phyloP scores from a whole-genome alignment of 2,329 filamentous ascomycete genomes.

The Colletotrichum spinosum region DNA sequence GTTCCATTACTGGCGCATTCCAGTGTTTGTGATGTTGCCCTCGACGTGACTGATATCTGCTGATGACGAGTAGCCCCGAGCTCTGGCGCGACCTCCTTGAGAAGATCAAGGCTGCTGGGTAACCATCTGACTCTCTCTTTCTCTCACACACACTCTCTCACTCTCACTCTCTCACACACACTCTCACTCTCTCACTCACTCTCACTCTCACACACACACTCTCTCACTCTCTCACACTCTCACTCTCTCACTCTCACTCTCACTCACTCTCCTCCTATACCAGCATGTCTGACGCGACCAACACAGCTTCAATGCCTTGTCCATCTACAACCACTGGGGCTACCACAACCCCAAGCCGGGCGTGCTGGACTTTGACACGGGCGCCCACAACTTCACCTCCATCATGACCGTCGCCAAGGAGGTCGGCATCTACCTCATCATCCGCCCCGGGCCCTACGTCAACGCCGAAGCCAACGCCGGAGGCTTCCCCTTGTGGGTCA shows the following conservation, averaged over 20 bases:
- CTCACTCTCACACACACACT: no score
- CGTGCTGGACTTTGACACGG: conserved; percentile 49
- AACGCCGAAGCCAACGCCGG: conserved; percentile 74
- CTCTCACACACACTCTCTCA: no score
- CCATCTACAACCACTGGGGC: conserved; percentile 56
- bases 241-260: no score
- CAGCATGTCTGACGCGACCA: not conserved
- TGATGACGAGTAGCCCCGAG: conserved; percentile 41
- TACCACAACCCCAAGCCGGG: conserved; percentile 52
- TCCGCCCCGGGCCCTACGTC: conserved; percentile 70
- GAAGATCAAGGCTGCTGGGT: conserved; percentile 56
- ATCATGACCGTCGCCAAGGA: conserved; percentile 60
- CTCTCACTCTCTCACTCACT: no score
- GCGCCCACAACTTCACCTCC: conserved; percentile 58
- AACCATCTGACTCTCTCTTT: conserved; percentile 5
- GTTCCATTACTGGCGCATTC: conserved; percentile 57
- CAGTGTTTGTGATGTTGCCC: conserved; percentile 46
- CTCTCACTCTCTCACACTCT: no score
- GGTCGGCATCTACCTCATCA: conserved; percentile 53
- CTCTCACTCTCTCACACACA: no score
- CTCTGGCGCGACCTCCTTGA: conserved; percentile 56
- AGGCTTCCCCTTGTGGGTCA: conserved; percentile 72
- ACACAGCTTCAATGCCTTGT: conserved; percentile 54
- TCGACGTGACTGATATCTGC: not conserved
- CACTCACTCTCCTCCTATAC: no score